Evolutionary conservation across 2,329 filamentous ascomycete species (phyloP).

Genomic region (Sphaerostilbella broomeana): DNA sequence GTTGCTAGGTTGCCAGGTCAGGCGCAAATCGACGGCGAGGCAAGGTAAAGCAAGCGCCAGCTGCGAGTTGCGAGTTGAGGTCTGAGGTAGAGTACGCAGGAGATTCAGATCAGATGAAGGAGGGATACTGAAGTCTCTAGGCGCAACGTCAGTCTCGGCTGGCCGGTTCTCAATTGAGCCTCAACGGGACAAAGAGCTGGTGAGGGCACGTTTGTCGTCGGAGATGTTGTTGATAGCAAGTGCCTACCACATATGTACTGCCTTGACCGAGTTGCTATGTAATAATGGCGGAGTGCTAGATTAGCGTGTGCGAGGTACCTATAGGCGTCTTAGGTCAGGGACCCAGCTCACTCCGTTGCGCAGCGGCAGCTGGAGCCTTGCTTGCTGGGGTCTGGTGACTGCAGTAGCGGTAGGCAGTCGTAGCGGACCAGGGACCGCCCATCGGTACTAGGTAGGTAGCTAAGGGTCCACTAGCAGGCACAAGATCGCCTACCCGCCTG

Average conservation of each 20-base stretch:
- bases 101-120: conserved; percentile 1
- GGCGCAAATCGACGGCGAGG: no score
- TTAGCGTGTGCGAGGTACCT: no score
- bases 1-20: no score
- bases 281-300: no score
- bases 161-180: not conserved
- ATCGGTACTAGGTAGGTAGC: no score
- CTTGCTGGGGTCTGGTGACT: conserved; percentile 9
- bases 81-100: no score
- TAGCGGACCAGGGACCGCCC: not conserved
- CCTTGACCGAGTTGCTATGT: conserved; percentile 4
- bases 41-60: no score
- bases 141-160: not conserved
- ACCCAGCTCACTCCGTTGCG: conserved; percentile 5
- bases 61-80: no score
- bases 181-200: not conserved
- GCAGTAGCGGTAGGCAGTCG: not conserved
- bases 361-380: conserved; percentile 5
- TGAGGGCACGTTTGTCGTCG: no score
- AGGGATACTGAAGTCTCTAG: not conserved
- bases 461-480: conserved; percentile 5
- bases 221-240: conserved; percentile 1
- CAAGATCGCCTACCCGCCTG: conserved; percentile 1
- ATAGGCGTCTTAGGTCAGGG: no score
- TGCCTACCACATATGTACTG: not conserved